Evolutionary conservation across 768 basidiomycete genomes (phyloP).

Genomic region (Postia placenta): DNA sequence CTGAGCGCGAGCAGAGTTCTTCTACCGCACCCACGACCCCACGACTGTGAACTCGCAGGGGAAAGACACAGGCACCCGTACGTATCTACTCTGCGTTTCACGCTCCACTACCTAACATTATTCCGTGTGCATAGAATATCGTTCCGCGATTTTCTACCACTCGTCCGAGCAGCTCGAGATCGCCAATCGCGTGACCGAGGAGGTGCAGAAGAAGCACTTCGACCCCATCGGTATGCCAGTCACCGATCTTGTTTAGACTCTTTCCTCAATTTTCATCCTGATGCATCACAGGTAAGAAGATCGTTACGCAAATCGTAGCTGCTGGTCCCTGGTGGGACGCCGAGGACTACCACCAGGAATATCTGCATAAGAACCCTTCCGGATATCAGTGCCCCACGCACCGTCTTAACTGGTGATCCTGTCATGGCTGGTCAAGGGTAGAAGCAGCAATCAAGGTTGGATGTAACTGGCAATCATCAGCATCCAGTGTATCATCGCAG

Average conservation of each 20-base stretch:
- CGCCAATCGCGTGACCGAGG: constrained; percentile 72
- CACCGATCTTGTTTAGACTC: not conserved
- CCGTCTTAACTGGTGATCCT: constrained; percentile 74
- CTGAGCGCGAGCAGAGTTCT: constrained; percentile 58
- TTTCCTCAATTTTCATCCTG: not conserved
- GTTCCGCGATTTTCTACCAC: constrained; percentile 85
- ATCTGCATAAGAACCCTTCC: constrained; percentile 73
- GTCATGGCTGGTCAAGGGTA: too few species aligned
- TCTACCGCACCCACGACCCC: constrained; percentile 92
- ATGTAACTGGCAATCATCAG: too few species aligned
- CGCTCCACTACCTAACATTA: not conserved
- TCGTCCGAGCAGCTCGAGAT: constrained; percentile 63
- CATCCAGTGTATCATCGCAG: too few species aligned
- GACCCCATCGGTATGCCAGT: constrained; percentile 39
- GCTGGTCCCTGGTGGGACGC: constrained; percentile 79
- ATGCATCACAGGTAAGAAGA: constrained; percentile 41
- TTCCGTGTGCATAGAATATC: constrained; percentile 58
- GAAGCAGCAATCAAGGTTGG: too few species aligned
- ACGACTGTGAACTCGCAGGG: constrained; percentile 82
- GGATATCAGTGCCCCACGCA: constrained; percentile 95
- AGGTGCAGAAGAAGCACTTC: constrained; percentile 82
- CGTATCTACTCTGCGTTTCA: constrained; percentile 15
- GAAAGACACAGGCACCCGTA: constrained; percentile 71
- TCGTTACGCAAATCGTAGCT: constrained; percentile 69
- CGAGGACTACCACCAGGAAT: constrained; percentile 80